Evolutionary conservation across 768 basidiomycete genomes (phyloP).

Genomic region (Pleurotus djamor): DNA sequence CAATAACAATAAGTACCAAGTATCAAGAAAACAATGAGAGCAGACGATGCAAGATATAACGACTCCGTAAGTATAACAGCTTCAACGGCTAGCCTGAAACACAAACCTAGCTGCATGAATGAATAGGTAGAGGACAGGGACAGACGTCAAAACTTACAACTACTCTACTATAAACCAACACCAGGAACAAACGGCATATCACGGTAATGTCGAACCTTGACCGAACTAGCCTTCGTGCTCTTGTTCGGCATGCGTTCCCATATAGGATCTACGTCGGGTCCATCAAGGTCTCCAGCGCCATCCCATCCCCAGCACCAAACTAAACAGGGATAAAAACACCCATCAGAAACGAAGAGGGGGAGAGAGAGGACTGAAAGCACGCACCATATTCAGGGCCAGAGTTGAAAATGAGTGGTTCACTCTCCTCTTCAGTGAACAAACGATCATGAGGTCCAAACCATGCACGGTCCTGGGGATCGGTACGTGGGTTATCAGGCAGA

Average conservation of each 20-base stretch:
- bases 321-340: slow-evolving; percentile 23
- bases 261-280: slow-evolving; percentile 96
- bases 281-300: slow-evolving; percentile 96
- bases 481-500: slow-evolving; percentile 91
- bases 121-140: too few species aligned
- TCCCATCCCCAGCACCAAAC: slow-evolving; percentile 99
- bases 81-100: too few species aligned
- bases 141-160: neutral
- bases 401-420: slow-evolving; percentile 69
- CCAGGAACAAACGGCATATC: slow-evolving; percentile 19
- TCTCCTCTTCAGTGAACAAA: slow-evolving; percentile 88
- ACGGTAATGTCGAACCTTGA: slow-evolving; percentile 72
- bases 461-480: slow-evolving; percentile 95
- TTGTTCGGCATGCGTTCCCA: slow-evolving; percentile 86
- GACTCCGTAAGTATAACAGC: too few species aligned
- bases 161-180: slow-evolving; percentile 1
- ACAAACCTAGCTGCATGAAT: too few species aligned
- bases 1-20: too few species aligned
- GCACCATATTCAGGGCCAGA: slow-evolving; percentile 85
- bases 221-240: slow-evolving; percentile 53
- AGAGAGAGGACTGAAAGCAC: slow-evolving; percentile 31
- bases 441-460: slow-evolving; percentile 99
- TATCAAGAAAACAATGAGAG: too few species aligned
- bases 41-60: too few species aligned
- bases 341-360: neutral